Conservation (phyloP, 352 stramenopile species). For the Globisporangium sylvaticum region DNA sequence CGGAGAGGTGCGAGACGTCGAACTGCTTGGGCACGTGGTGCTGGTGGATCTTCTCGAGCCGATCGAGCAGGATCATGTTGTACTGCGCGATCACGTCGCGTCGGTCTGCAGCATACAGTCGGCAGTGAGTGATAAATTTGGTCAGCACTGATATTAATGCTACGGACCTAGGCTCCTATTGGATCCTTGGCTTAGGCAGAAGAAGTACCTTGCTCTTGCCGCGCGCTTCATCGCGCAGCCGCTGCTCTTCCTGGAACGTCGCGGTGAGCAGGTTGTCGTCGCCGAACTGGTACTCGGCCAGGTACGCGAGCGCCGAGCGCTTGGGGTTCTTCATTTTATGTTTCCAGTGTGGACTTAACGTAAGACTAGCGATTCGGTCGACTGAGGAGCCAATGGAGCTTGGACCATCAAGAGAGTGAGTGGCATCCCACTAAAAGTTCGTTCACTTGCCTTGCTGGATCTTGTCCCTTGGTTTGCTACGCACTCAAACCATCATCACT, state of each 20-base stretch:
- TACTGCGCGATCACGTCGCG: constrained; percentile 42
- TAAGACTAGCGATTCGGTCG: not conserved
- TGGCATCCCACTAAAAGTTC: not conserved
- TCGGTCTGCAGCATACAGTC: constrained; percentile 27
- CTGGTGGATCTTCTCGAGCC: constrained; percentile 52
- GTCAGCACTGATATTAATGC: not conserved
- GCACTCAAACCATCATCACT: not conserved
- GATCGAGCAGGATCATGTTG: constrained; percentile 43
- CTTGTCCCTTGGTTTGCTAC: not conserved
- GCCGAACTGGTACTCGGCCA: constrained; percentile 62
- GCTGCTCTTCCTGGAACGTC: constrained; percentile 38
- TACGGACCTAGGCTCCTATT: not conserved
- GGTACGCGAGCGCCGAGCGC: constrained; percentile 37
- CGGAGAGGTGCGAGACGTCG: constrained; percentile 51
- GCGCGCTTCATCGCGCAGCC: constrained; percentile 41
- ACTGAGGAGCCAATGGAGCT: not conserved
- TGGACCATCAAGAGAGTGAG: not conserved
- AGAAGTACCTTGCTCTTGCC: constrained; percentile 45
- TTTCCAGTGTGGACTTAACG: not conserved
- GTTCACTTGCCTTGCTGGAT: not conserved
- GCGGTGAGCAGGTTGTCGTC: constrained; percentile 61
- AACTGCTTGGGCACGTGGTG: constrained; percentile 50
- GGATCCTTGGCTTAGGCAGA: not conserved
- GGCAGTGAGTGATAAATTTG: not conserved
- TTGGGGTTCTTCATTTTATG: constrained; percentile 45